Conservation (phyloP, 2,329 filamentous ascomycete species). For the Botryotinia globosa region DNA sequence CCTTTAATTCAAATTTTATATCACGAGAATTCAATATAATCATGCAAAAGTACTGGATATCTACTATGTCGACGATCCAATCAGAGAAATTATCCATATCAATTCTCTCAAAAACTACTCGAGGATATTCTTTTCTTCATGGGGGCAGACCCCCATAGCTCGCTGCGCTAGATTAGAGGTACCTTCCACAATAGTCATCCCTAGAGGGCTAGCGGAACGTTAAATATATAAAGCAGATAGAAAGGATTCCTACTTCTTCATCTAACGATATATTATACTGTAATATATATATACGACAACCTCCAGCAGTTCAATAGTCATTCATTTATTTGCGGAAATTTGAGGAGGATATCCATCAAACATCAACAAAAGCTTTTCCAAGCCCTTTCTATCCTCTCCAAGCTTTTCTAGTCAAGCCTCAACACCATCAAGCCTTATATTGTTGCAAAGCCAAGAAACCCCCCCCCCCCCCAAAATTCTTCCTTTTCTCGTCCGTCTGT, state of each 20-base stretch:
- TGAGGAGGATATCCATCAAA: not conserved
- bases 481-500: not conserved
- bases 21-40: not conserved
- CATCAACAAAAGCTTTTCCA: slow-evolving; percentile 6
- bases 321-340: not conserved
- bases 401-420: not conserved
- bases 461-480: not conserved
- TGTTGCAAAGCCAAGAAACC: not conserved
- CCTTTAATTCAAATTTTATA: not conserved
- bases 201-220: not conserved
- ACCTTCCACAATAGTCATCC: not conserved
- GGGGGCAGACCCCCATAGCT: slow-evolving; percentile 1
- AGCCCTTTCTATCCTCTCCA: not conserved
- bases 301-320: not conserved
- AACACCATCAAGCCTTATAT: not conserved
- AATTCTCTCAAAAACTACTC: not conserved
- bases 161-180: not conserved
- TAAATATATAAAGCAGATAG: not conserved
- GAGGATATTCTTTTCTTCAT: not conserved
- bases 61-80: not conserved
- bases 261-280: too few relatives aligned
- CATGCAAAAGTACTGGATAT: not conserved
- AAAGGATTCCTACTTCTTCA: not conserved
- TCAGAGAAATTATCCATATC: not conserved
- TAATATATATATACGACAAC: not conserved